Conservation (phyloP, 2,329 filamentous ascomycete species). For the Metarhizium anisopliae region DNA sequence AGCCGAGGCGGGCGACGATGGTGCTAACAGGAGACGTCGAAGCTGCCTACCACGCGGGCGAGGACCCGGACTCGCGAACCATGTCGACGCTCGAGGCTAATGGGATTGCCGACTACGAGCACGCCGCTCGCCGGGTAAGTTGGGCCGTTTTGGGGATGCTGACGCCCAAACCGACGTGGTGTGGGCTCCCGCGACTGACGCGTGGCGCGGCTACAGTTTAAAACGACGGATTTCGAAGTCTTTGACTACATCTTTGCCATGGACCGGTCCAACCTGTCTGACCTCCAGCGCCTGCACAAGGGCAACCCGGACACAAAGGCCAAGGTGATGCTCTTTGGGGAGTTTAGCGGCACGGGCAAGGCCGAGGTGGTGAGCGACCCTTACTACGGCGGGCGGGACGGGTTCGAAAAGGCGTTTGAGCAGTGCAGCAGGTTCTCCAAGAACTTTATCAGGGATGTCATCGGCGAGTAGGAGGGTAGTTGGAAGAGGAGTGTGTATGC, state of each 20-base stretch:
- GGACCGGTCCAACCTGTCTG: constrained; percentile 73
- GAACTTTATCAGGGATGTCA: constrained; percentile 60
- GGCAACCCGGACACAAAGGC: constrained; percentile 50
- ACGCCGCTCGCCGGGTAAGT: constrained; percentile 64
- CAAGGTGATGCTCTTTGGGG: constrained; percentile 75
- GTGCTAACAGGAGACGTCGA: background rate
- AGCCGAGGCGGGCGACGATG: too few relatives aligned
- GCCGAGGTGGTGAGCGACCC: constrained; percentile 76
- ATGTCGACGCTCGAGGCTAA: constrained; percentile 67
- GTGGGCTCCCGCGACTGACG: background rate
- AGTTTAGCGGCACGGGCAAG: constrained; percentile 56
- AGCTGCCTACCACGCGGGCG: constrained; percentile 76
- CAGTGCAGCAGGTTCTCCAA: constrained; percentile 69
- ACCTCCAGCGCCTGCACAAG: constrained; percentile 54
- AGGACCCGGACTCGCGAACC: constrained; percentile 72
- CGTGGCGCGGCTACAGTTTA: constrained; percentile 29
- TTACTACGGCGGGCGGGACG: constrained; percentile 80
- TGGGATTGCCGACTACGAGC: constrained; percentile 67
- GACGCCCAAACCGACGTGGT: too few relatives aligned
- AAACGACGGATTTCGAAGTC: constrained; percentile 61
- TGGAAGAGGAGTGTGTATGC: background rate
- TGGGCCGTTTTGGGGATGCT: too few relatives aligned
- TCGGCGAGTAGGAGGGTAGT: constrained; percentile 14
- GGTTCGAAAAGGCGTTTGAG: constrained; percentile 80
- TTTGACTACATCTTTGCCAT: constrained; percentile 96